These are phyloP conservation scores for Entomophthora muscae DNA, from an alignment of 371 early-diverging fungal genomes.

Conservation along the genomic window DNA sequence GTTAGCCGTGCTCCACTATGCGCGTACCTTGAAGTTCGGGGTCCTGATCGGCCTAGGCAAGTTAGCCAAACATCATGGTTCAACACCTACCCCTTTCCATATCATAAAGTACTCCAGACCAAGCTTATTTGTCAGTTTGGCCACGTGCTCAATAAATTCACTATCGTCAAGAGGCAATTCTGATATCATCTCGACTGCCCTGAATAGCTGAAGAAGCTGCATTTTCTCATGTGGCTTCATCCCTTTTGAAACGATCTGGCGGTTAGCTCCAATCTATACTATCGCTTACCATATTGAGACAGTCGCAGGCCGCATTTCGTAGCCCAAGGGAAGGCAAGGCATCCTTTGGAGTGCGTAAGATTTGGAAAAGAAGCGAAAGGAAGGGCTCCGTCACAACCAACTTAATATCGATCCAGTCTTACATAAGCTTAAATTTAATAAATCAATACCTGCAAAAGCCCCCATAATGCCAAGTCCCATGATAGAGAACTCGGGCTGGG, in stretches of 20 bases:
- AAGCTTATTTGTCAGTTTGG: conserved; percentile 57
- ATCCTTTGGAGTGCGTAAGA: conserved; percentile 24
- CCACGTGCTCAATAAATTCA: conserved; percentile 66
- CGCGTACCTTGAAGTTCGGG: conserved; percentile 17
- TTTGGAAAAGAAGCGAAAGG: conserved; percentile 51
- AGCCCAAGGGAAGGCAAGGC: conserved; percentile 27
- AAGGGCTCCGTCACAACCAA: conserved; percentile 73
- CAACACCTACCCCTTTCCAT: conserved; percentile 30
- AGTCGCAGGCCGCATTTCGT: conserved; percentile 42
- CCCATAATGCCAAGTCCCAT: conserved; percentile 42
- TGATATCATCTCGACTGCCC: conserved; percentile 41
- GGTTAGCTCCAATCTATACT: conserved; percentile 6
- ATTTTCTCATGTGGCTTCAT: conserved; percentile 81
- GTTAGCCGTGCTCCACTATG: conserved; percentile 14
- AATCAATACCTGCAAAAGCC: conserved; percentile 27
- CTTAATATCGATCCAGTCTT: conserved; percentile 86
- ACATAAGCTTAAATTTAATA: background rate
- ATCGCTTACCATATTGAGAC: conserved; percentile 38
- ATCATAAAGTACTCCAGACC: conserved; percentile 69
- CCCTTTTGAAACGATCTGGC: conserved; percentile 66
- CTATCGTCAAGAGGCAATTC: conserved; percentile 24
- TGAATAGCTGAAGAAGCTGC: conserved; percentile 59
- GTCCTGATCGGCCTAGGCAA: conserved; percentile 5
- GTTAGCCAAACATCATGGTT: conserved; percentile 26
- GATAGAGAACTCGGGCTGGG: conserved; percentile 34